Percentiles rank a stretch among this genome's conserved stretches.
Evolutionary conservation across 805 yeast species (phyloP).

Genomic region (Lipomyces kockii): DNA sequence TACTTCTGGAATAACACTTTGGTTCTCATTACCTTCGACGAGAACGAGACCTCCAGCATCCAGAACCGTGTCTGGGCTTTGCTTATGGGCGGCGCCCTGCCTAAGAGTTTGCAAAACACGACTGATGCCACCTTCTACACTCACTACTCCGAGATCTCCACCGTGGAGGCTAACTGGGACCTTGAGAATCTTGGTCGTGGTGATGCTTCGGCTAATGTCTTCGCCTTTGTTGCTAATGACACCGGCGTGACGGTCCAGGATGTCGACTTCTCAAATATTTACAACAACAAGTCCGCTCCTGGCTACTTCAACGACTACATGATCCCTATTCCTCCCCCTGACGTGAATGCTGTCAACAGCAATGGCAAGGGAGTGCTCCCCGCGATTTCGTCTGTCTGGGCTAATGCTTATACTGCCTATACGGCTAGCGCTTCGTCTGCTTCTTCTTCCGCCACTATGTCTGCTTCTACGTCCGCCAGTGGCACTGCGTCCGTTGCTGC

Average conservation of each 20-base stretch:
- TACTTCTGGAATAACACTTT: conserved; percentile 55
- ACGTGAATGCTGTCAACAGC: conserved; percentile 46
- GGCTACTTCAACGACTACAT: conserved; percentile 33
- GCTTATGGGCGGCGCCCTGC: conserved; percentile 55
- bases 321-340: conserved; percentile 47
- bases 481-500: conserved; percentile 16
- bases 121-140: conserved; percentile 55
- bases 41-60: conserved; percentile 51
- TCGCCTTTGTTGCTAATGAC: conserved; percentile 50
- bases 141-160: conserved; percentile 57
- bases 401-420: conserved; percentile 33
- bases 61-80: conserved; percentile 54
- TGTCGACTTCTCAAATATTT: conserved; percentile 24
- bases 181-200: conserved; percentile 56
- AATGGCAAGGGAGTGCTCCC: conserved; percentile 47
- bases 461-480: conserved; percentile 1
- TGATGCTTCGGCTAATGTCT: conserved; percentile 58
- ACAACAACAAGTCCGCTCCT: conserved; percentile 35
- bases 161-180: conserved; percentile 58
- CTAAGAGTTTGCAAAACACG: conserved; percentile 51
- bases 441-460: conserved; percentile 18
- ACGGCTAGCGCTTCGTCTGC: conserved; percentile 29
- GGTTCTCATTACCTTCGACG: conserved; percentile 57
- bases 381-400: conserved; percentile 47
- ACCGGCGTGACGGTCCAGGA: conserved; percentile 29